phyloP scores from a whole-genome alignment of 2,329 filamentous ascomycete genomes.

The Xylariaceae sp. region DNA sequence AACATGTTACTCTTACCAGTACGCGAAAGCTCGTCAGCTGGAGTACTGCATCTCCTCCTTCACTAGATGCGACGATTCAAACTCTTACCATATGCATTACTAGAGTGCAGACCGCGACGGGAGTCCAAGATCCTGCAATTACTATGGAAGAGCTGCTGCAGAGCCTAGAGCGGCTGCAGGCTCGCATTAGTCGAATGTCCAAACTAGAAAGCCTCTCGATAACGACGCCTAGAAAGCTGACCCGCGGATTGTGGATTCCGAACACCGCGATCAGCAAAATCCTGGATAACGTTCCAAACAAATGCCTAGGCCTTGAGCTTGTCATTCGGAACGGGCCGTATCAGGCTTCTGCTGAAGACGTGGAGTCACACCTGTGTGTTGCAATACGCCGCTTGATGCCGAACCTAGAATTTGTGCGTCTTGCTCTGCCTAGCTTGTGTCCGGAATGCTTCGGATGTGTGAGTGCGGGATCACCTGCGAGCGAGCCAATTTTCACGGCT shows the following conservation, averaged over 20 bases:
- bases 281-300: constrained; percentile 5
- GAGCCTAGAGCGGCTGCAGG: not conserved
- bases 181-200: constrained; percentile 12
- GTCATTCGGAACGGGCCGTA: not conserved
- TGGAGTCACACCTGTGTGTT: constrained; percentile 11
- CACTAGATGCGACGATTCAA: not conserved
- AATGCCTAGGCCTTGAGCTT: constrained; percentile 8
- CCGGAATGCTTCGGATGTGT: constrained; percentile 16
- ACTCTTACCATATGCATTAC: constrained; percentile 9
- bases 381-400: constrained; percentile 17
- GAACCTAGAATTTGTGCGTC: constrained; percentile 12
- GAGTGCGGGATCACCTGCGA: not conserved
- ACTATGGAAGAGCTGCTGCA: not conserved
- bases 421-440: constrained; percentile 7
- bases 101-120: not conserved
- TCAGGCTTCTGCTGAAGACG: not conserved
- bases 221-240: not conserved
- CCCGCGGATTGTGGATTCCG: not conserved
- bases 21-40: not conserved
- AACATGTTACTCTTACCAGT: constrained; percentile 2
- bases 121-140: not conserved
- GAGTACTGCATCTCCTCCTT: not conserved
- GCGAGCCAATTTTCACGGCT: not conserved
- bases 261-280: not conserved
- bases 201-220: not conserved